Percentiles rank a stretch among this genome's conserved stretches.
These are phyloP conservation scores for Westerdykella sp. DNA, from an alignment of 2,329 filamentous ascomycete genomes.

Conservation along the genomic window DNA sequence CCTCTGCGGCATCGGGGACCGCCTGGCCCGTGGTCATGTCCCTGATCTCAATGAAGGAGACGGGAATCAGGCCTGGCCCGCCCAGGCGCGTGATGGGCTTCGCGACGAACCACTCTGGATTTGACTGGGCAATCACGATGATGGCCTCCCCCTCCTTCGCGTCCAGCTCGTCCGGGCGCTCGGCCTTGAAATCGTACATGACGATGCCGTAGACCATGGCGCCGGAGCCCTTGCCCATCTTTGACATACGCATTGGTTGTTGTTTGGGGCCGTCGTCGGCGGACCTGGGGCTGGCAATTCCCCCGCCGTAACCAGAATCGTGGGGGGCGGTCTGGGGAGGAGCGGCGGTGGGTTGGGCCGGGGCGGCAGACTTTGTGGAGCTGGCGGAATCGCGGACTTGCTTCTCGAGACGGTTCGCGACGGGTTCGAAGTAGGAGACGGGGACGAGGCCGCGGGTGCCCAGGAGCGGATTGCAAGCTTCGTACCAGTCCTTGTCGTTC, in stretches of 20 bases:
- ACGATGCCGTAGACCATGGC: slow-evolving; percentile 96
- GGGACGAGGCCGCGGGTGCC: slow-evolving; percentile 87
- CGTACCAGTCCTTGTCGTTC: slow-evolving; percentile 94
- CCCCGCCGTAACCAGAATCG: slow-evolving; percentile 83
- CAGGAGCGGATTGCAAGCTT: slow-evolving; percentile 91
- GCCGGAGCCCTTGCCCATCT: slow-evolving; percentile 51
- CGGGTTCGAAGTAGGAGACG: slow-evolving; percentile 84
- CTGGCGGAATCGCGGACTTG: slow-evolving; percentile 78
- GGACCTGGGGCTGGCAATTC: slow-evolving; percentile 28
- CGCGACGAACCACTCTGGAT: slow-evolving; percentile 98
- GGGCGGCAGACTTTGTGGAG: slow-evolving; percentile 39
- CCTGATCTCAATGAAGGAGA: slow-evolving; percentile 92
- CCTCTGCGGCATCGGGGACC: slow-evolving; percentile 74
- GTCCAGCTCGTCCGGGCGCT: slow-evolving; percentile 91
- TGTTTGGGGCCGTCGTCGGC: slow-evolving; percentile 25
- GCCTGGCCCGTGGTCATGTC: slow-evolving; percentile 85
- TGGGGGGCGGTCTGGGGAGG: slow-evolving; percentile 54
- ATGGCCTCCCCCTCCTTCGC: slow-evolving; percentile 94
- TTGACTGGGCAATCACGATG: slow-evolving; percentile 97
- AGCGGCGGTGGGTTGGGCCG: slow-evolving; percentile 37
- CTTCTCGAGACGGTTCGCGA: slow-evolving; percentile 56
- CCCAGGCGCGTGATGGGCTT: slow-evolving; percentile 98
- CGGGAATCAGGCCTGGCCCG: slow-evolving; percentile 88
- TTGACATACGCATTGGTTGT: slow-evolving; percentile 32
- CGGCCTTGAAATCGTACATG: slow-evolving; percentile 93